Evolutionary conservation across 192 early-diverging fungal genomes (phyloP).

Genomic region (Coemansia sp.): DNA sequence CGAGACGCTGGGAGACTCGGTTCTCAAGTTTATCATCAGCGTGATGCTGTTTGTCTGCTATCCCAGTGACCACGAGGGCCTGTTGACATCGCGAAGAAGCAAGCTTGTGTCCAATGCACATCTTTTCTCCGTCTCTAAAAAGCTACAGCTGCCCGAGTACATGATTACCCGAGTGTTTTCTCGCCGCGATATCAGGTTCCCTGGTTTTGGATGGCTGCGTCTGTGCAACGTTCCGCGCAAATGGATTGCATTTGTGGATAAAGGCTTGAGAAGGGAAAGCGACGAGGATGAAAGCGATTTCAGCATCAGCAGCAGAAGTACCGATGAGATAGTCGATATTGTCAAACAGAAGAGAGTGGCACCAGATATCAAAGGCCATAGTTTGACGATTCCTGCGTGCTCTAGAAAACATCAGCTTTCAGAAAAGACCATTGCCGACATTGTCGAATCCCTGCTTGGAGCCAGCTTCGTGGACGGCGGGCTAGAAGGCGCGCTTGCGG

Average conservation of each 20-base stretch:
- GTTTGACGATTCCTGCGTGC: not conserved
- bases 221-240: constrained; percentile 19
- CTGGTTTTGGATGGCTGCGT: constrained; percentile 42
- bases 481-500: constrained; percentile 53
- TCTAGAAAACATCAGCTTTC: constrained; percentile 55
- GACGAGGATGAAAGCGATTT: not conserved
- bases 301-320: constrained; percentile 3
- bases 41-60: constrained; percentile 74
- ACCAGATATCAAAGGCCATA: not conserved
- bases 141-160: constrained; percentile 58
- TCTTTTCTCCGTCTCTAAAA: constrained; percentile 61
- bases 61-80: constrained; percentile 76
- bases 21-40: constrained; percentile 75
- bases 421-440: constrained; percentile 83
- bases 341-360: not conserved
- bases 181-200: constrained; percentile 33
- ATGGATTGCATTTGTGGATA: constrained; percentile 17
- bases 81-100: constrained; percentile 70
- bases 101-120: constrained; percentile 74
- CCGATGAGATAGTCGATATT: not conserved
- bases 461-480: constrained; percentile 67
- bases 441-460: constrained; percentile 81
- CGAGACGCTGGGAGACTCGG: constrained; percentile 87
- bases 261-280: not conserved
- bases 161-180: constrained; percentile 45